Conservation (phyloP, 306 rosid species). For the Pterocarpus santalinus region DNA sequence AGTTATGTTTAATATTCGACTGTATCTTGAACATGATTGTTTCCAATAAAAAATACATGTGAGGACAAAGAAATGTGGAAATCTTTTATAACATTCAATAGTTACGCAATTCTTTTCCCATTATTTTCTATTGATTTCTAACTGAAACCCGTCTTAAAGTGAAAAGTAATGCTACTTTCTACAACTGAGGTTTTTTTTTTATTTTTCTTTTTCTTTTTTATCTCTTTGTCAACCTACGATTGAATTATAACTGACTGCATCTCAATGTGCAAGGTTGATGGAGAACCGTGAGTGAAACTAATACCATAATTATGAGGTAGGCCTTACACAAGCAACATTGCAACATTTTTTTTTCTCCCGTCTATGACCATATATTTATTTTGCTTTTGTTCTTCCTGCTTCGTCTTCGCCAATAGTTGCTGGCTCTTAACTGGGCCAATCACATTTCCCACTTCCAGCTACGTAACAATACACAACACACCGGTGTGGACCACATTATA, state of each 20-base stretch:
- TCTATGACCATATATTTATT: not conserved
- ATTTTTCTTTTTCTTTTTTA: no score
- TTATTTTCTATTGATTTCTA: not conserved
- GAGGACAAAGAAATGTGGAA: no score
- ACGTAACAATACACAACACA: not conserved
- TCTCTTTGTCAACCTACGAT: not conserved
- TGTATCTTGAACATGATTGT: no score
- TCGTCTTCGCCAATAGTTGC: not conserved
- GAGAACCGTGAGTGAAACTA: not conserved
- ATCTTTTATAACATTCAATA: not conserved
- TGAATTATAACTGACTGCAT: not conserved
- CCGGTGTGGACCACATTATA: not conserved
- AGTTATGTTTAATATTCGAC: no score
- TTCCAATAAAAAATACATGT: no score
- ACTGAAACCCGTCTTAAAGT: not conserved
- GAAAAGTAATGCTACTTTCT: not conserved
- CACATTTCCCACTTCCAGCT: not conserved
- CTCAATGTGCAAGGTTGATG: not conserved
- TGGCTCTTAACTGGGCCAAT: constrained; percentile 2
- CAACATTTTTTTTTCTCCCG: not conserved
- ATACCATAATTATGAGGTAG: no score
- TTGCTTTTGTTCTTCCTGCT: not conserved
- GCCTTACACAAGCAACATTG: not conserved
- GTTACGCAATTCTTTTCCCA: not conserved
- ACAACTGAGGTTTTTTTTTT: not conserved